A percentile compares a stretch with the other conserved stretches of the same genome.
These are phyloP conservation scores for Rhodotorula graminis DNA, from an alignment of 768 basidiomycete species.

Conservation along the genomic window DNA sequence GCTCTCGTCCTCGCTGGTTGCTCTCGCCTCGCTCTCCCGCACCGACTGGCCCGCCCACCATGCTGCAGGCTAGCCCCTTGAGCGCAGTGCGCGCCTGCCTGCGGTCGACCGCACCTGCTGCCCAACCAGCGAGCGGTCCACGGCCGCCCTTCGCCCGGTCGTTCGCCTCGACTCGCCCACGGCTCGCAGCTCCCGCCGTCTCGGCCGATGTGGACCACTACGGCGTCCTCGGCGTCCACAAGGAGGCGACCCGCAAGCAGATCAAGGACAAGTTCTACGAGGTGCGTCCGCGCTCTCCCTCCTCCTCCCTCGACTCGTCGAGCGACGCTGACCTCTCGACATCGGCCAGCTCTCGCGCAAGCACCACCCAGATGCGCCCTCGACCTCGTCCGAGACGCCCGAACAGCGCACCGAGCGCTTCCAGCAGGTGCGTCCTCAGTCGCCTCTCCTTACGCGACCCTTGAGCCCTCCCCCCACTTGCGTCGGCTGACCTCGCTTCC, in stretches of 20 bases:
- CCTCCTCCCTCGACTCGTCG: background rate
- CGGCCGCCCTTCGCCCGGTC: background rate
- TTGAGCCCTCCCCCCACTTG: background rate
- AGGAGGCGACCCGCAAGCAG: conserved; percentile 16
- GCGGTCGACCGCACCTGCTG: too few species aligned
- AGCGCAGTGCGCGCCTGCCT: background rate
- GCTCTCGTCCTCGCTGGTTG: too few species aligned
- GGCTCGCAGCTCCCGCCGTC: background rate
- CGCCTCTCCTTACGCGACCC: too few species aligned
- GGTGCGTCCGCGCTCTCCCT: conserved; percentile 1
- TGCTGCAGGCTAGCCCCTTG: background rate
- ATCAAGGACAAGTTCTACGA: conserved; percentile 38
- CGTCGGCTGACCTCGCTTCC: background rate
- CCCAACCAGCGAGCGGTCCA: background rate
- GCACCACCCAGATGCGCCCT: conserved; percentile 37
- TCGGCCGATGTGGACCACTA: conserved; percentile 35
- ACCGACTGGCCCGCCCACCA: background rate
- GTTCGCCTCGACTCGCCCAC: background rate
- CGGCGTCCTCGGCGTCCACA: conserved; percentile 6
- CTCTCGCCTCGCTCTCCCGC: too few species aligned
- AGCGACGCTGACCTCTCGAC: background rate
- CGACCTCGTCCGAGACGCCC: conserved; percentile 30
- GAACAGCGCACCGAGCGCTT: conserved; percentile 24
- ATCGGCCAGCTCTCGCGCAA: conserved; percentile 28
- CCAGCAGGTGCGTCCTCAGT: conserved; percentile 2